These are phyloP conservation scores for Penicillium sp. DNA, from an alignment of 2,329 filamentous ascomycete species.

Conservation along the genomic window DNA sequence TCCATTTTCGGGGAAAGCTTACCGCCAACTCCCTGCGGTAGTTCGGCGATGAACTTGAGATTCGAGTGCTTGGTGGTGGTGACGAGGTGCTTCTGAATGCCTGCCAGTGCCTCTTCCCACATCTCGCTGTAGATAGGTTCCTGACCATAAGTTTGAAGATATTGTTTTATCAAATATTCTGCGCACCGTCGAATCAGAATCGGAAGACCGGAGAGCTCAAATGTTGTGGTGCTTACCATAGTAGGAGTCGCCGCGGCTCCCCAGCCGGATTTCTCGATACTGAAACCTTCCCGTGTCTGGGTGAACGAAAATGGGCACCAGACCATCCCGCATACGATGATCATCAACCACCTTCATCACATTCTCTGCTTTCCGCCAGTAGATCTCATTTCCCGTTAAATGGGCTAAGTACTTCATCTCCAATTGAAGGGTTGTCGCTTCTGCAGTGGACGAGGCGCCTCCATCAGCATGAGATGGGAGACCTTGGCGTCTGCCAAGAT, in stretches of 20 bases:
- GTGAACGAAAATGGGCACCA: constrained; percentile 91
- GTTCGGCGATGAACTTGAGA: constrained; percentile 85
- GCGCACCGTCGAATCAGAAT: neutral
- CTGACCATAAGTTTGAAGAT: constrained; percentile 81
- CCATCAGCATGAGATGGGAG: constrained; percentile 75
- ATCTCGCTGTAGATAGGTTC: constrained; percentile 86
- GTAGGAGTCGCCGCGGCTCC: constrained; percentile 92
- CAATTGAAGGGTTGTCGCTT: constrained; percentile 84
- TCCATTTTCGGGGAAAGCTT: constrained; percentile 86
- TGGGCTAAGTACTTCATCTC: constrained; percentile 97
- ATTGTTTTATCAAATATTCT: constrained; percentile 98
- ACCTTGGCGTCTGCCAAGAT: constrained; percentile 69
- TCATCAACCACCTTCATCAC: constrained; percentile 87
- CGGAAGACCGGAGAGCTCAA: too few relatives aligned
- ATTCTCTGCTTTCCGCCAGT: constrained; percentile 87
- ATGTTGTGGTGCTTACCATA: constrained; percentile 49
- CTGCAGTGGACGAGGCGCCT: constrained; percentile 88
- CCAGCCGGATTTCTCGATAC: constrained; percentile 80
- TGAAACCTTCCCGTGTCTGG: constrained; percentile 71
- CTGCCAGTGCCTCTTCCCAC: constrained; percentile 81
- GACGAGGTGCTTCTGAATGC: constrained; percentile 85
- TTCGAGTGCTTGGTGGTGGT: constrained; percentile 76
- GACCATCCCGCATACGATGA: constrained; percentile 69
- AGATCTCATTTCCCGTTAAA: constrained; percentile 83
- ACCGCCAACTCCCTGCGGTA: constrained; percentile 64